Conservation (phyloP, 2,329 filamentous ascomycete genomes). For the Talaromyces sp. region DNA sequence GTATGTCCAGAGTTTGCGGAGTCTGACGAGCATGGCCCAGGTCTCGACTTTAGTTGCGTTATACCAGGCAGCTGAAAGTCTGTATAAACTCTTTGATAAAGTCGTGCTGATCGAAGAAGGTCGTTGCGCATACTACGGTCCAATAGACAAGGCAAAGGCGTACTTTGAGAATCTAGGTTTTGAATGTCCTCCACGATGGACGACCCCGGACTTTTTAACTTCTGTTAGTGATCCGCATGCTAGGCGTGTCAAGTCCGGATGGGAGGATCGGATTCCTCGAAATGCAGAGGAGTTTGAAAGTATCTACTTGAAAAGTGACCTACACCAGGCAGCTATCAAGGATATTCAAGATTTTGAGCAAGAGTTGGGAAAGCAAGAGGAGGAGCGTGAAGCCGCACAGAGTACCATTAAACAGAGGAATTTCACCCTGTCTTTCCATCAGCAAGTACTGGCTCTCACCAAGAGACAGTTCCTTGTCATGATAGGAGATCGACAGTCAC, state of each 20-base stretch:
- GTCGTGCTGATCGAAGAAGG: constrained; percentile 65
- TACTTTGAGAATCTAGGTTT: constrained; percentile 74
- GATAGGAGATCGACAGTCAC: constrained; percentile 51
- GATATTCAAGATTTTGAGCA: constrained; percentile 56
- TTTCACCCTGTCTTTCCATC: constrained; percentile 46
- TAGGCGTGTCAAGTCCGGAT: constrained; percentile 54
- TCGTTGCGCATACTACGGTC: constrained; percentile 69
- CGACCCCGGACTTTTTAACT: constrained; percentile 72
- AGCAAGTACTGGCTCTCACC: constrained; percentile 43
- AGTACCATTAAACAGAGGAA: constrained; percentile 48
- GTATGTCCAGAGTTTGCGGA: constrained; percentile 65
- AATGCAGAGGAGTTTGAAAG: constrained; percentile 55
- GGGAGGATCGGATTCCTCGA: constrained; percentile 55
- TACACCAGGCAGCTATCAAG: constrained; percentile 40
- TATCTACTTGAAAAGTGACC: constrained; percentile 49
- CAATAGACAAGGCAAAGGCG: constrained; percentile 57
- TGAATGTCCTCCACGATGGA: constrained; percentile 66
- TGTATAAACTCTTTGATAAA: constrained; percentile 62
- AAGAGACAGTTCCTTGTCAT: constrained; percentile 54
- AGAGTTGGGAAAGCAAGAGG: constrained; percentile 41
- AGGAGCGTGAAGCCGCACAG: constrained; percentile 40
- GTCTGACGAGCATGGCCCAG: constrained; percentile 61
- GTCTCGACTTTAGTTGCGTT: constrained; percentile 65
- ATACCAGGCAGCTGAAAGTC: constrained; percentile 61
- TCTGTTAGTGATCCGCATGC: constrained; percentile 65